These are phyloP conservation scores for Dryadomyces sulphureus DNA, from an alignment of 2,329 filamentous ascomycete species.

Conservation along the genomic window DNA sequence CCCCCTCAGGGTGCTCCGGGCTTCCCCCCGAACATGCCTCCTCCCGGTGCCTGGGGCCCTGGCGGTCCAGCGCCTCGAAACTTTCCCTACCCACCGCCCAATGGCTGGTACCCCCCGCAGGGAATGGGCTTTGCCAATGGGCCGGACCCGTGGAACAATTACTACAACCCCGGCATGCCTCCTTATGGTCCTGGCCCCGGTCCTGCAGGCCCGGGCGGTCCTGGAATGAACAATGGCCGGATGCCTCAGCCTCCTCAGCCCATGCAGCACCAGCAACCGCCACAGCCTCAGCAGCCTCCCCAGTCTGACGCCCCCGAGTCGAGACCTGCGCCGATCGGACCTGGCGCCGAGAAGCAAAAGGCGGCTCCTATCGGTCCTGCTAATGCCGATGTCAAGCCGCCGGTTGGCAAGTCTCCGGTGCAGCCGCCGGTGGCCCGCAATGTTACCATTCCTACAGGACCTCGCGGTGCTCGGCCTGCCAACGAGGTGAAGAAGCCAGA, in stretches of 20 bases:
- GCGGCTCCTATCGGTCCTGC: slow-evolving; percentile 22
- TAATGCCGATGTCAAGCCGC: slow-evolving; percentile 40
- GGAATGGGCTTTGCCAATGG: slow-evolving; percentile 56
- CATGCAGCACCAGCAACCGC: slow-evolving; percentile 18
- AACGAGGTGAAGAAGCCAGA: neutral
- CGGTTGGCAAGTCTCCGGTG: slow-evolving; percentile 22
- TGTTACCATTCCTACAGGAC: slow-evolving; percentile 26
- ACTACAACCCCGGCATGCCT: slow-evolving; percentile 41
- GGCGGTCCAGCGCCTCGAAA: slow-evolving; percentile 12
- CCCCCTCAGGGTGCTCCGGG: slow-evolving; percentile 12
- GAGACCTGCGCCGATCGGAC: slow-evolving; percentile 38
- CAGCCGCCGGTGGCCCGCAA: slow-evolving; percentile 20
- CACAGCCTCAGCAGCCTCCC: slow-evolving; percentile 10
- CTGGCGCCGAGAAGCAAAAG: slow-evolving; percentile 26
- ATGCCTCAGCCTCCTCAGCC: slow-evolving; percentile 10
- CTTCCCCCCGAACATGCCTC: slow-evolving; percentile 16
- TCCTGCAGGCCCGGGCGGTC: slow-evolving; percentile 14
- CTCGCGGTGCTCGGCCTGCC: slow-evolving; percentile 1
- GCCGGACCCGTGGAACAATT: slow-evolving; percentile 42
- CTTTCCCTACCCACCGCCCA: slow-evolving; percentile 64
- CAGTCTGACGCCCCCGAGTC: slow-evolving; percentile 15
- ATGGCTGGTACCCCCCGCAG: slow-evolving; percentile 58
- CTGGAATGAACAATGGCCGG: slow-evolving; percentile 16
- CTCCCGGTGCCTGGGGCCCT: slow-evolving; percentile 15
- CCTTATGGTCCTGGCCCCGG: slow-evolving; percentile 13